phyloP scores from a whole-genome alignment of 1,284 basidiomycete species.

The Heterobasidion parviporum region DNA sequence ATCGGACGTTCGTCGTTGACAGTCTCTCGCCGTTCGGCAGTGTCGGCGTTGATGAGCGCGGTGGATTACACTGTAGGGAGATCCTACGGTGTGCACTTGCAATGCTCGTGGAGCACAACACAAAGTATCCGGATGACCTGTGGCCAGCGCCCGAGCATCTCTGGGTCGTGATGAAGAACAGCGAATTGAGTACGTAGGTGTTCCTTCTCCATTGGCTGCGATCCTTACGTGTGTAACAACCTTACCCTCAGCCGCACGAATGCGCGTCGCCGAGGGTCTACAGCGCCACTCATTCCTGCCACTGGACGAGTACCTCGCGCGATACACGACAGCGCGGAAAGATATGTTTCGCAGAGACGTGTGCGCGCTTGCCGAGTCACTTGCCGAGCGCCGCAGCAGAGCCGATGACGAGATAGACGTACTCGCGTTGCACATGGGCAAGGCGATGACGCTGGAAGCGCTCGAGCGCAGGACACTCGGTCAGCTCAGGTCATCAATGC shows the following conservation, averaged over 20 bases:
- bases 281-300: neutral
- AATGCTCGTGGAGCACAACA: neutral
- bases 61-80: neutral
- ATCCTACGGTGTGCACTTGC: neutral
- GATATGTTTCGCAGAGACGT: neutral
- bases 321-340: neutral
- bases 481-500: neutral
- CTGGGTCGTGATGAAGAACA: neutral
- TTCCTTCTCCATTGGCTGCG: neutral
- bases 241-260: neutral
- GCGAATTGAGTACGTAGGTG: neutral
- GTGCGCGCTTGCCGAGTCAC: neutral
- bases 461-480: neutral
- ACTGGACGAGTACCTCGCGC: constrained; percentile 2
- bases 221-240: neutral
- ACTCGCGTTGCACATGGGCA: neutral
- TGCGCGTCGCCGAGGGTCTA: constrained; percentile 1
- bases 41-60: neutral
- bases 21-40: neutral
- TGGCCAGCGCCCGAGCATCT: neutral
- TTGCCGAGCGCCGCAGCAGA: neutral
- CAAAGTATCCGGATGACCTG: neutral
- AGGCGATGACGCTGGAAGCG: neutral
- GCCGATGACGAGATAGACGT: neutral
- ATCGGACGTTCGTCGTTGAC: neutral